Conservation (phyloP, 2,329 filamentous ascomycete genomes). For the Colletotrichum acutatum region DNA sequence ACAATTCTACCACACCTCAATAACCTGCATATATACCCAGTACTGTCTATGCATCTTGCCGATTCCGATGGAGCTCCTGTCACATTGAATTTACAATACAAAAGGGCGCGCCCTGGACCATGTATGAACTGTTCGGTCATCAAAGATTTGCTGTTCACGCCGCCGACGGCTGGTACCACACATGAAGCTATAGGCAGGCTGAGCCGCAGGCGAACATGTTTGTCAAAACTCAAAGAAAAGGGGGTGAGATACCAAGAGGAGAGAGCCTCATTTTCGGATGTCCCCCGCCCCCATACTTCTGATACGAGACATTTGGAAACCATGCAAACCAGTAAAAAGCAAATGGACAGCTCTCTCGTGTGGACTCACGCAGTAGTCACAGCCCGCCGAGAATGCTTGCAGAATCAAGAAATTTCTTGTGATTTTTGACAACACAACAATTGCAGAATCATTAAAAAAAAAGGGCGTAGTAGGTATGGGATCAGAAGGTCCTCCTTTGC, state of each 20-base stretch:
- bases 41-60: neutral
- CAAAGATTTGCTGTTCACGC: neutral
- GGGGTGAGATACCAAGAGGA: neutral
- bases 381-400: neutral
- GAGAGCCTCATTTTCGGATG: neutral
- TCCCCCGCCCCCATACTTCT: neutral
- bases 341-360: neutral
- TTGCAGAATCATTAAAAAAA: neutral
- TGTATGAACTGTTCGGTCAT: neutral
- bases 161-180: neutral
- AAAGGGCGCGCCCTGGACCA: neutral
- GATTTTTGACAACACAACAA: neutral
- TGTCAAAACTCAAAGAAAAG: neutral
- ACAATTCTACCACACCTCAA: neutral
- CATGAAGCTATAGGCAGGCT: neutral
- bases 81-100: too few relatives aligned
- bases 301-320: neutral
- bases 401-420: neutral
- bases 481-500: neutral
- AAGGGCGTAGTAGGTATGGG: conserved; percentile 12
- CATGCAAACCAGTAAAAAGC: neutral
- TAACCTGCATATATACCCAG: neutral
- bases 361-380: neutral
- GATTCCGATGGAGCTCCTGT: neutral
- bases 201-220: neutral